Percentiles rank a stretch among this genome's conserved stretches.
These are phyloP conservation scores for Brasenia schreberi DNA, from an alignment of 164 flowering plant genomes.

Conservation along the genomic window DNA sequence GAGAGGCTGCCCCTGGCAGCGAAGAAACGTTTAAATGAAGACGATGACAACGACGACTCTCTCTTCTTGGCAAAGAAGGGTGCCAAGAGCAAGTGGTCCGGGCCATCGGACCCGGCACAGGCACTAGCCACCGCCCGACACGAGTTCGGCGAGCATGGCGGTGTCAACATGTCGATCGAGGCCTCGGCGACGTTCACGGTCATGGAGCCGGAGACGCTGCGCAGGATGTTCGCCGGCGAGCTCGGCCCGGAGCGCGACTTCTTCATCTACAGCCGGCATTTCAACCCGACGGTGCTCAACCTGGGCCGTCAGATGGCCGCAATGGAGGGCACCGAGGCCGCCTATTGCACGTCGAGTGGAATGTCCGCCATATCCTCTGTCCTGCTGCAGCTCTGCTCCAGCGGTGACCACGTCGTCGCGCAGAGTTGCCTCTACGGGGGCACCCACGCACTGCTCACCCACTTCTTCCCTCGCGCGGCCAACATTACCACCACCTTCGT, in stretches of 20 bases:
- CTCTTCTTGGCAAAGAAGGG: background rate
- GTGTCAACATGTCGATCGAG: constrained; percentile 98
- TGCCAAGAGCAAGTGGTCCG: background rate
- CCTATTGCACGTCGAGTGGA: constrained; percentile 91
- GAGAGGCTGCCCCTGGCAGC: background rate
- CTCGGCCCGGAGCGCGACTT: constrained; percentile 91
- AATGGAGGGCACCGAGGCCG: constrained; percentile 90
- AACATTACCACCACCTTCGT: constrained; percentile 77
- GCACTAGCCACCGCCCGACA: constrained; percentile 62
- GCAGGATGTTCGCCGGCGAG: constrained; percentile 82
- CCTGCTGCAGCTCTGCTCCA: constrained; percentile 60
- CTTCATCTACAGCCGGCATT: constrained; percentile 95
- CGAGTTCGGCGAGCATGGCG: constrained; percentile 97
- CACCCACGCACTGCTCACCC: constrained; percentile 74
- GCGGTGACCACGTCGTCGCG: constrained; percentile 81
- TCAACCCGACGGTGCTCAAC: constrained; percentile 82
- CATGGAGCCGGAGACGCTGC: constrained; percentile 90
- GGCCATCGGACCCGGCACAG: constrained; percentile 42
- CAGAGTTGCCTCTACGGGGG: constrained; percentile 72
- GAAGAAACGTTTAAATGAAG: background rate
- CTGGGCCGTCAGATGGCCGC: constrained; percentile 94
- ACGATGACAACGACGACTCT: background rate
- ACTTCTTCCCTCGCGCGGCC: constrained; percentile 60
- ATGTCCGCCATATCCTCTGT: constrained; percentile 87
- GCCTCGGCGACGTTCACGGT: constrained; percentile 98